Conservation (phyloP, 805 yeast genomes). For the Saccharomyces kudriavzevii region DNA sequence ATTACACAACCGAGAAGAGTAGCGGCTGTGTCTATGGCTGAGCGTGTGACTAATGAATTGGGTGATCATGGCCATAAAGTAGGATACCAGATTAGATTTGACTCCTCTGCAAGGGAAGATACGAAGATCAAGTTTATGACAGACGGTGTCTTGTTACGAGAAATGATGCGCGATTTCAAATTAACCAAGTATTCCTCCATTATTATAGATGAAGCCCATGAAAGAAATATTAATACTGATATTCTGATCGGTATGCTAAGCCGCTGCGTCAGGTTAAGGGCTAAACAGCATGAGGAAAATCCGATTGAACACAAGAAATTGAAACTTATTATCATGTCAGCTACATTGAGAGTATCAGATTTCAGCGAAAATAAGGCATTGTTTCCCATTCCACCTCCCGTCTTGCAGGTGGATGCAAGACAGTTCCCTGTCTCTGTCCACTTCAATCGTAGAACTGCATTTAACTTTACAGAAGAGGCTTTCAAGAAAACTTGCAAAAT, state of each 20-base stretch:
- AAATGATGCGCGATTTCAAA: slow-evolving; percentile 82
- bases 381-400: slow-evolving; percentile 73
- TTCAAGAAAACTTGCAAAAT: slow-evolving; percentile 78
- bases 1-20: slow-evolving; percentile 93
- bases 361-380: slow-evolving; percentile 73
- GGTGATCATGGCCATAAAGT: slow-evolving; percentile 66
- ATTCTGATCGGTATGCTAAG: slow-evolving; percentile 91
- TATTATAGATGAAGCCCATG: slow-evolving; percentile 96
- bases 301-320: slow-evolving; percentile 49
- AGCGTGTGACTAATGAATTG: slow-evolving; percentile 66
- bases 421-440: slow-evolving; percentile 91
- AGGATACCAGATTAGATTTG: slow-evolving; percentile 78
- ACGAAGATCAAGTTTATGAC: slow-evolving; percentile 86
- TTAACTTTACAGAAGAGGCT: slow-evolving; percentile 79
- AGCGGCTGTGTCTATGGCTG: slow-evolving; percentile 88
- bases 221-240: slow-evolving; percentile 91
- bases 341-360: slow-evolving; percentile 88
- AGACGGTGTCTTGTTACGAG: slow-evolving; percentile 87
- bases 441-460: slow-evolving; percentile 72
- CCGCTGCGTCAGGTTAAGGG: slow-evolving; percentile 69
- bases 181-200: slow-evolving; percentile 76
- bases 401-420: slow-evolving; percentile 82
- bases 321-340: slow-evolving; percentile 90
- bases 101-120: slow-evolving; percentile 50
- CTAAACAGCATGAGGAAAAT: slow-evolving; percentile 40